phyloP scores from a whole-genome alignment of 345 rosid genomes.

The Euclidium syriacum region DNA sequence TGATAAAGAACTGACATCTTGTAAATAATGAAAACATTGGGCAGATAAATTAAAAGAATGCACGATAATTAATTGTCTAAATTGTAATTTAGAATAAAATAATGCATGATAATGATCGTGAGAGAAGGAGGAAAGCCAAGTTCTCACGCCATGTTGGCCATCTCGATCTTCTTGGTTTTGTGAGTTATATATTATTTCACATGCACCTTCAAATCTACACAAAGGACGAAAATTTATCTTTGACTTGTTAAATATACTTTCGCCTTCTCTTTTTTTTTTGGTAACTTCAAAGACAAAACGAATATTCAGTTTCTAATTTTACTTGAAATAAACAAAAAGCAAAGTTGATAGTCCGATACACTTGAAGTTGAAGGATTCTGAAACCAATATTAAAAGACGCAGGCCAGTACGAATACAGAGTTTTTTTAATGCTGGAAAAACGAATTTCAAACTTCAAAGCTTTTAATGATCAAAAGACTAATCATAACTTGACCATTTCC shows the following conservation, averaged over 20 bases:
- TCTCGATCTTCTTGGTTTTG: conserved; percentile 9
- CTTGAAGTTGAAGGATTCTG: not conserved
- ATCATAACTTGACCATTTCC: not conserved
- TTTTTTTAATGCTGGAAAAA: not conserved
- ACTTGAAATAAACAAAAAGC: conserved; percentile 7
- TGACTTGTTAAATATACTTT: no score
- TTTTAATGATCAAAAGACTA: not conserved
- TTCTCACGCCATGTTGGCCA: conserved; percentile 55
- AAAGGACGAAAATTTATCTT: not conserved
- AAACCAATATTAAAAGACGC: not conserved
- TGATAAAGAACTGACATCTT: no score
- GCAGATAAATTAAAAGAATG: no score
- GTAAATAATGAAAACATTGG: not conserved
- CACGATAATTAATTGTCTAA: no score
- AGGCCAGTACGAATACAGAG: not conserved
- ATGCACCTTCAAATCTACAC: conserved; percentile 17
- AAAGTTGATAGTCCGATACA: conserved; percentile 17
- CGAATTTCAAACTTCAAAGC: not conserved
- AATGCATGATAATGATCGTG: conserved; percentile 24
- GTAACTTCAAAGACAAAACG: conserved; percentile 13
- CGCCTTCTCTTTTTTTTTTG: conserved; percentile 32
- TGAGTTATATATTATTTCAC: no score
- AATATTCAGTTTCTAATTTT: conserved; percentile 7
- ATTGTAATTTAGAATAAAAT: not conserved
- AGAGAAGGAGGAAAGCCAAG: conserved; percentile 32